Evolutionary conservation across 106 monocot genomes (phyloP).

Genomic region (Vanilla planifolia): DNA sequence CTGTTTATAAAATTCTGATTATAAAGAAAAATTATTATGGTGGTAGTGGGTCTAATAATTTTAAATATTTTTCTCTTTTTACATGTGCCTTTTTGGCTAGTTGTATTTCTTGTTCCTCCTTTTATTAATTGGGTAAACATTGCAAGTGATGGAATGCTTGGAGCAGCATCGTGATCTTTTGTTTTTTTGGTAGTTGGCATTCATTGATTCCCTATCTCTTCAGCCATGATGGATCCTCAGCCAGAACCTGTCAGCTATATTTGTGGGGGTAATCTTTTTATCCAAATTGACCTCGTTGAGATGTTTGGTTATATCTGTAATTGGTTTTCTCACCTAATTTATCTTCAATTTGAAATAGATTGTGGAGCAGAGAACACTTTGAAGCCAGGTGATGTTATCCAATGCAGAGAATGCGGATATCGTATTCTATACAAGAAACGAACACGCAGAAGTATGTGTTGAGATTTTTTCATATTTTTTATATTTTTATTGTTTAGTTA

Average conservation of each 20-base stretch:
- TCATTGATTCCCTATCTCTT: too few relatives aligned
- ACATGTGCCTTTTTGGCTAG: too few relatives aligned
- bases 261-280: constrained; percentile 40
- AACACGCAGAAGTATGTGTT: constrained; percentile 58
- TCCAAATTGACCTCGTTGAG: background rate
- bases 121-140: too few relatives aligned
- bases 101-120: too few relatives aligned
- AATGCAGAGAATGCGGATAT: constrained; percentile 86
- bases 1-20: too few relatives aligned
- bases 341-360: constrained; percentile 40
- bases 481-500: too few relatives aligned
- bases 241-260: constrained; percentile 54
- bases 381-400: constrained; percentile 83
- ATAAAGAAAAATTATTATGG: too few relatives aligned
- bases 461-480: background rate
- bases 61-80: too few relatives aligned
- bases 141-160: too few relatives aligned
- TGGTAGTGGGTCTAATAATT: too few relatives aligned
- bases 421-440: constrained; percentile 96
- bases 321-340: background rate
- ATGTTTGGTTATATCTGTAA: background rate
- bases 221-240: constrained; percentile 42
- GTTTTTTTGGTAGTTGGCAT: too few relatives aligned
- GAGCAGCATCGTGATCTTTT: too few relatives aligned
- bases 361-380: constrained; percentile 75